phyloP scores from a whole-genome alignment of 768 basidiomycete species.

The Panellus pusillus region DNA sequence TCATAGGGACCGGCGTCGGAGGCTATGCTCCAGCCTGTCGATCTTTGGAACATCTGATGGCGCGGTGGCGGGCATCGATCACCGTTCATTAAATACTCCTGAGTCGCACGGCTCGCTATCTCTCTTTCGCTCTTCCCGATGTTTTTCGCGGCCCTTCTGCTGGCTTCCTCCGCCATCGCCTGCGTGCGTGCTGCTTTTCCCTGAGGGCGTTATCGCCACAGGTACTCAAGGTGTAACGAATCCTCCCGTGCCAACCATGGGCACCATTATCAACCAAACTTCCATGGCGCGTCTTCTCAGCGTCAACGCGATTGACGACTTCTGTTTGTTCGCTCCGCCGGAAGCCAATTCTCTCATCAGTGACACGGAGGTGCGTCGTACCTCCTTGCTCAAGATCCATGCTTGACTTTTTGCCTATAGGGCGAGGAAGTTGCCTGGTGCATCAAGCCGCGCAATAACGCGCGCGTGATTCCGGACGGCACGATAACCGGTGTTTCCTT shows the following conservation, averaged over 20 bases:
- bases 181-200: slow-evolving; percentile 8
- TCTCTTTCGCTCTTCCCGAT: slow-evolving; percentile 4
- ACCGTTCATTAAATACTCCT: not conserved
- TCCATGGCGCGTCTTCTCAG: slow-evolving; percentile 40
- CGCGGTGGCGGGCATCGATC: not conserved
- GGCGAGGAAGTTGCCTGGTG: slow-evolving; percentile 49
- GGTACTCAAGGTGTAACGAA: slow-evolving; percentile 43
- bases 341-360: slow-evolving; percentile 28
- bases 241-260: slow-evolving; percentile 39
- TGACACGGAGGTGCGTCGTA: slow-evolving; percentile 36
- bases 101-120: not conserved
- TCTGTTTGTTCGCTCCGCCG: slow-evolving; percentile 45
- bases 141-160: slow-evolving; percentile 10
- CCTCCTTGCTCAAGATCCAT: not conserved
- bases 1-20: too few relatives aligned
- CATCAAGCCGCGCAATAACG: slow-evolving; percentile 43
- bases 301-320: slow-evolving; percentile 44
- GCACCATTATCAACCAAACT: slow-evolving; percentile 42
- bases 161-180: slow-evolving; percentile 15
- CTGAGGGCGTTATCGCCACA: slow-evolving; percentile 40
- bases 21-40: too few relatives aligned
- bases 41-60: too few relatives aligned
- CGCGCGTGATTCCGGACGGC: slow-evolving; percentile 46
- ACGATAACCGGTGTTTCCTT: slow-evolving; percentile 41
- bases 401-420: slow-evolving; percentile 22